Conservation (phyloP, 2,329 filamentous ascomycete species). For the Diaporthe humulicola region DNA sequence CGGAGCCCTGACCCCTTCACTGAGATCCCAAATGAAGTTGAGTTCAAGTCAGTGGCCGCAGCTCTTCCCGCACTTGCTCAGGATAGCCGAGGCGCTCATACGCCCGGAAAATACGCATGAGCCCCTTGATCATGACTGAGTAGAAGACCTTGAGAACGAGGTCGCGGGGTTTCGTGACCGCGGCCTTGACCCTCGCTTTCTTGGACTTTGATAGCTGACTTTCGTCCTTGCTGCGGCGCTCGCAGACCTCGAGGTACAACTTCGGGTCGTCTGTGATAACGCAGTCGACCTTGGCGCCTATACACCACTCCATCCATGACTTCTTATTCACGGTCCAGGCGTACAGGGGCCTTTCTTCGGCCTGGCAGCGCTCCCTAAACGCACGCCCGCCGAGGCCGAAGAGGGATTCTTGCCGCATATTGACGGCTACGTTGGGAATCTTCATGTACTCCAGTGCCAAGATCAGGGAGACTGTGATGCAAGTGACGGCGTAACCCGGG, state of each 20-base stretch:
- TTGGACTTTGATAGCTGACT: neutral
- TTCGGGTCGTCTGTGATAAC: slow-evolving; percentile 89
- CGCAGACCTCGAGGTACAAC: slow-evolving; percentile 73
- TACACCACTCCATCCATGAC: slow-evolving; percentile 84
- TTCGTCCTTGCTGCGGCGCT: slow-evolving; percentile 45
- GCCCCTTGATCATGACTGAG: slow-evolving; percentile 3
- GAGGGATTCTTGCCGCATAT: slow-evolving; percentile 78
- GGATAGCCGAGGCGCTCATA: slow-evolving; percentile 34
- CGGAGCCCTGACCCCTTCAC: neutral
- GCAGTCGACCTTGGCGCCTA: slow-evolving; percentile 76
- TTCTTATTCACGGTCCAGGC: slow-evolving; percentile 91
- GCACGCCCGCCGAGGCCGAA: slow-evolving; percentile 74
- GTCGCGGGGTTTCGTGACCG: neutral
- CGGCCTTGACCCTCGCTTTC: slow-evolving; percentile 5
- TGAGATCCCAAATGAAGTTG: neutral
- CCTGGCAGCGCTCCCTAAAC: slow-evolving; percentile 75
- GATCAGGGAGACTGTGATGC: slow-evolving; percentile 75
- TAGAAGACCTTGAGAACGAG: slow-evolving; percentile 22
- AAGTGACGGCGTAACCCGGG: slow-evolving; percentile 73
- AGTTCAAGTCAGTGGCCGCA: slow-evolving; percentile 8
- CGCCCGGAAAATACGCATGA: neutral
- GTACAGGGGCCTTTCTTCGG: slow-evolving; percentile 72
- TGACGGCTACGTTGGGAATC: slow-evolving; percentile 79
- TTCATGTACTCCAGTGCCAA: slow-evolving; percentile 80
- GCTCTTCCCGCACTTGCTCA: slow-evolving; percentile 28